These are phyloP conservation scores for Phytophthora fragariaefolia DNA, from an alignment of 352 stramenopile genomes.

Conservation along the genomic window DNA sequence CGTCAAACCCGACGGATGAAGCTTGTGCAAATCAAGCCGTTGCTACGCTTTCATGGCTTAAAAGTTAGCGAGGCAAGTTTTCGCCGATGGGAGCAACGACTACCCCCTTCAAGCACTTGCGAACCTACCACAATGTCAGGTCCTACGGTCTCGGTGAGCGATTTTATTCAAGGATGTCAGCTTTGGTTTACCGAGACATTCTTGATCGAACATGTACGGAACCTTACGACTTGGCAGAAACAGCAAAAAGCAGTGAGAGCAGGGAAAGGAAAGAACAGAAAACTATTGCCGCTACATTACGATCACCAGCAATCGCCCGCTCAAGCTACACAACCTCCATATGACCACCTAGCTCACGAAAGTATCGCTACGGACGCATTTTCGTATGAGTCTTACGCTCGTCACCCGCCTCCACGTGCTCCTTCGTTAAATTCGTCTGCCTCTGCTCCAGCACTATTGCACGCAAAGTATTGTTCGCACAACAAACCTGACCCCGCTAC, in stretches of 20 bases:
- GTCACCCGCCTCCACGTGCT: constrained; percentile 29
- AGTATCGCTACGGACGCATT: constrained; percentile 53
- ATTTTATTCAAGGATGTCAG: constrained; percentile 54
- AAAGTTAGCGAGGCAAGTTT: constrained; percentile 48
- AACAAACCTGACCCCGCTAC: constrained; percentile 27
- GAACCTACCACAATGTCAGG: constrained; percentile 7
- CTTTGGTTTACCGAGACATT: constrained; percentile 62
- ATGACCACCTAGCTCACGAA: constrained; percentile 48
- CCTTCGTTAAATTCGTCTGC: constrained; percentile 18
- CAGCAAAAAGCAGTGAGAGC: constrained; percentile 29
- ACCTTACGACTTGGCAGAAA: constrained; percentile 30
- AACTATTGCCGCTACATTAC: constrained; percentile 25
- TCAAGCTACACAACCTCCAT: constrained; percentile 41
- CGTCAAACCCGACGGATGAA: constrained; percentile 41
- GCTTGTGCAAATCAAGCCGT: constrained; percentile 41
- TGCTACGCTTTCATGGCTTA: constrained; percentile 52
- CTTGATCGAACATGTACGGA: constrained; percentile 47
- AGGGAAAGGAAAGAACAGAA: constrained; percentile 16
- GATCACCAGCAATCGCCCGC: constrained; percentile 20
- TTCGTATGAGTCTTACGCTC: constrained; percentile 53
- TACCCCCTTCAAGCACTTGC: constrained; percentile 24
- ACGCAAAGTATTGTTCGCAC: constrained; percentile 34
- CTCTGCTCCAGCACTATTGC: constrained; percentile 35
- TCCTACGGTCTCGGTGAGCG: constrained; percentile 40
- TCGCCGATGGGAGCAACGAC: constrained; percentile 65